Conservation (phyloP, 805 yeast species). For the Myxozyma melibiosi region DNA sequence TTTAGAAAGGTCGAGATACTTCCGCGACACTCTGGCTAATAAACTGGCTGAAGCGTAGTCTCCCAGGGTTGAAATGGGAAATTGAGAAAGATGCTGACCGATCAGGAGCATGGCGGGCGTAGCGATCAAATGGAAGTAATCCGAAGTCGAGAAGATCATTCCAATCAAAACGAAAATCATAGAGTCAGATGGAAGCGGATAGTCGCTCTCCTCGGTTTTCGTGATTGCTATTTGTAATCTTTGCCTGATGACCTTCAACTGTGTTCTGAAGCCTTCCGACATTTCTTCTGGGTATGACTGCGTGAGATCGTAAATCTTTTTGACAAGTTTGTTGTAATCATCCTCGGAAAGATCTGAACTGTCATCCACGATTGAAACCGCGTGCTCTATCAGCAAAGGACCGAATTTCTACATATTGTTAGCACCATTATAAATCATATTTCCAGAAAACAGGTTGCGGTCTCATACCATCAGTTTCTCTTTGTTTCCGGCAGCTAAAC, state of each 20-base stretch:
- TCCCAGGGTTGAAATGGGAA: constrained; percentile 47
- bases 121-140: constrained; percentile 87
- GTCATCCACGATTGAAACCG: constrained; percentile 40
- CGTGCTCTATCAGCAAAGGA: constrained; percentile 44
- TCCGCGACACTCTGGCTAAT: constrained; percentile 62
- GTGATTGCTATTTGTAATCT: constrained; percentile 45
- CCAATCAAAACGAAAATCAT: constrained; percentile 74
- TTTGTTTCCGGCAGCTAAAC: constrained; percentile 78
- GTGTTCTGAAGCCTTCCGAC: constrained; percentile 62
- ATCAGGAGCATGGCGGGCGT: constrained; percentile 79
- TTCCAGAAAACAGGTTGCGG: not conserved
- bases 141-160: constrained; percentile 85
- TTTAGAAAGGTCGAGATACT: constrained; percentile 78
- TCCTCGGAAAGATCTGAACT: not conserved
- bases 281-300: constrained; percentile 66
- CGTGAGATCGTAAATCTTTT: constrained; percentile 56
- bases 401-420: constrained; percentile 20
- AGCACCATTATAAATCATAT: not conserved
- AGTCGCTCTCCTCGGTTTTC: constrained; percentile 12
- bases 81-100: constrained; percentile 66
- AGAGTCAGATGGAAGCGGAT: constrained; percentile 50
- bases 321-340: constrained; percentile 35
- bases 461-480: constrained; percentile 48
- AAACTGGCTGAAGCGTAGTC: constrained; percentile 63
- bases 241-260: constrained; percentile 57